Evolutionary conservation across 1,284 basidiomycete genomes (phyloP), one percentile per base, ranked within the genome.

Genomic region (Phylloporus sp.): DNA sequence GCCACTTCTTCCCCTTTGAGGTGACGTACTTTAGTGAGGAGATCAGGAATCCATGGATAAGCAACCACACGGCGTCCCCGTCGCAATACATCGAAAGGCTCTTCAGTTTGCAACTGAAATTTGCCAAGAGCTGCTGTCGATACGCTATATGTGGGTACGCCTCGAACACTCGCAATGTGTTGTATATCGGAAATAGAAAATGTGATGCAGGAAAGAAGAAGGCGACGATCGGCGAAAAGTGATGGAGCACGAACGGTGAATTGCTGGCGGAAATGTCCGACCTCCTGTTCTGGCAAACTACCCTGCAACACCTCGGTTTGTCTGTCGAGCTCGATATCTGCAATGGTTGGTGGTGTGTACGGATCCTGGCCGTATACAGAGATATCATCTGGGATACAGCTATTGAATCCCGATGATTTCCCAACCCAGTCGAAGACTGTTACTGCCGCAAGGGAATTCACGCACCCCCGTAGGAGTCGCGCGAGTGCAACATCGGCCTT

Each of bases 391-490:
- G 71, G 71, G 1, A 71, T 25, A 20, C n/a, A 67, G 57, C 68
- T 75, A 32, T 73, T 62, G 20, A 72, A 73, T 19, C 39, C 45
- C 2, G 72, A 75, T 25, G 74, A 25, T 6, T 60, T 43, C 43
- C 74, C 72, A 7, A 47, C 3, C 72, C 74, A 75, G 59, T 72
- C 72, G 5, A 73, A 64, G 10, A 73, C 69, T 4, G 64, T 65
- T 7, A 45, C 52, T 5, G 64, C 72, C 10, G 49, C 43, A 15
- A 57, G 47, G 3, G 68, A 63, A 25, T 62, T 35, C 12, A 75
- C 49, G 4, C 60, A 61, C 37, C 71, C 71, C 7, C 73, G 69
- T 57, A 73, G 32, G 37, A 73, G 64, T 3, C 47, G 60, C 7
- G 73, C 64, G 4, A 75, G 71, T 2, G 72, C 69, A 25, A 19